A percentile compares a stretch with the other conserved stretches of the same genome.
These are phyloP conservation scores for Platanthera zijinensis DNA, from an alignment of 106 monocot genomes.

Conservation along the genomic window DNA sequence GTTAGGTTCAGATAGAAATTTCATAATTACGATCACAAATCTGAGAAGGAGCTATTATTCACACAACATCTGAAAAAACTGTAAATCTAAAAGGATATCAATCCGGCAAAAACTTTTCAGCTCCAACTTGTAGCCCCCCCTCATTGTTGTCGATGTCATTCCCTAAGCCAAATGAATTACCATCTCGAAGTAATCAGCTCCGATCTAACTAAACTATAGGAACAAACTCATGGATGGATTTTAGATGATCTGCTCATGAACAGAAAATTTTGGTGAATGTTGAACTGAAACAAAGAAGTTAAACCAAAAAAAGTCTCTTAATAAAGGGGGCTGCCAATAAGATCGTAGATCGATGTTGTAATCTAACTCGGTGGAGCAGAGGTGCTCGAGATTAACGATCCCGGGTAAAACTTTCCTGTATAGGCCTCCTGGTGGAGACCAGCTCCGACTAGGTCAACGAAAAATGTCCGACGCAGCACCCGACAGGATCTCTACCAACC, in stretches of 20 bases:
- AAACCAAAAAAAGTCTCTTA: neutral
- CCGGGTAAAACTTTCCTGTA: no score
- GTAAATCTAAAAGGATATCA: neutral
- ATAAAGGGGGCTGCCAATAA: neutral
- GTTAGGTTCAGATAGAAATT: neutral
- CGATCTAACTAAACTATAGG: neutral
- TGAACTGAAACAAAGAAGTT: neutral
- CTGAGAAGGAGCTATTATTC: no score
- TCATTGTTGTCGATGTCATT: neutral
- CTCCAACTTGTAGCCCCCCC: neutral
- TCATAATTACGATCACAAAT: neutral
- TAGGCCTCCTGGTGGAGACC: no score
- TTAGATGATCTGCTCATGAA: neutral
- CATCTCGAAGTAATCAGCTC: neutral
- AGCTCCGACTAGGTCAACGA: no score
- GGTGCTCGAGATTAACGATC: no score
- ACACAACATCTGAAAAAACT: neutral
- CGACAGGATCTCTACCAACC: no score
- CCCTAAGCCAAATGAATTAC: neutral
- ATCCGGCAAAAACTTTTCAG: no score
- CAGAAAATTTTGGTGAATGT: neutral
- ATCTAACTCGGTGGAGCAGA: no score
- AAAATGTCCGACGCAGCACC: no score
- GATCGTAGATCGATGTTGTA: no score
- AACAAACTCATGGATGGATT: neutral